Evolutionary conservation across 805 yeast genomes (phyloP).

Genomic region (Pichia nanzhaoensis): DNA sequence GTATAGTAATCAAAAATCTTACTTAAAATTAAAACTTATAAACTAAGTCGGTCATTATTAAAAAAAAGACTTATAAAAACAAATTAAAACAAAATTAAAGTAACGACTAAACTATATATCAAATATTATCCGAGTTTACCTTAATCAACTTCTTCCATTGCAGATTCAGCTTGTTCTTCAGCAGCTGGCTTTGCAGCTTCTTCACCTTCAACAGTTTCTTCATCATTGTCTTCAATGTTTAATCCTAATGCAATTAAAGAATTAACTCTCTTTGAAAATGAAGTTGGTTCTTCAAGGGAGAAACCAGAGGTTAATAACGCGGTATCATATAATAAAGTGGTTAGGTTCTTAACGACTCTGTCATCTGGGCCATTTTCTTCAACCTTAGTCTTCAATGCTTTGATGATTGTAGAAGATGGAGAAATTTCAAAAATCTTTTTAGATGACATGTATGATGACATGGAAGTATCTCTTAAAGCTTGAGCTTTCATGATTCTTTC

Average conservation of each 20-base stretch:
- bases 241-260: conserved; percentile 96
- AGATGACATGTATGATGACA: conserved; percentile 99
- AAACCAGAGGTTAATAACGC: conserved; percentile 98
- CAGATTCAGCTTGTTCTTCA: conserved; percentile 68
- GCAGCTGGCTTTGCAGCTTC: conserved; percentile 27
- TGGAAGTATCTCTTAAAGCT: conserved; percentile 96
- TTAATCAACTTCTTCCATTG: conserved; percentile 98
- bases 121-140: neutral
- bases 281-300: conserved; percentile 96
- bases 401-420: conserved; percentile 91
- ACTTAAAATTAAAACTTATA: too few relatives aligned
- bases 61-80: neutral
- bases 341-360: conserved; percentile 96
- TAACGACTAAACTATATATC: neutral
- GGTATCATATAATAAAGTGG: conserved; percentile 93
- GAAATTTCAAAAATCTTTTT: conserved; percentile 99
- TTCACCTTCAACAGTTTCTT: conserved; percentile 31
- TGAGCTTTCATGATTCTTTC: conserved; percentile 99
- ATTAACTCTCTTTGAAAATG: conserved; percentile 97
- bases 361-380: conserved; percentile 97
- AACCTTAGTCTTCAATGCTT: conserved; percentile 93
- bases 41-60: too few relatives aligned
- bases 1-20: too few relatives aligned
- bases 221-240: conserved; percentile 83
- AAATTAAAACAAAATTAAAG: neutral